phyloP scores from a whole-genome alignment of 192 early-diverging fungal species.

The Coemansia sp. region DNA sequence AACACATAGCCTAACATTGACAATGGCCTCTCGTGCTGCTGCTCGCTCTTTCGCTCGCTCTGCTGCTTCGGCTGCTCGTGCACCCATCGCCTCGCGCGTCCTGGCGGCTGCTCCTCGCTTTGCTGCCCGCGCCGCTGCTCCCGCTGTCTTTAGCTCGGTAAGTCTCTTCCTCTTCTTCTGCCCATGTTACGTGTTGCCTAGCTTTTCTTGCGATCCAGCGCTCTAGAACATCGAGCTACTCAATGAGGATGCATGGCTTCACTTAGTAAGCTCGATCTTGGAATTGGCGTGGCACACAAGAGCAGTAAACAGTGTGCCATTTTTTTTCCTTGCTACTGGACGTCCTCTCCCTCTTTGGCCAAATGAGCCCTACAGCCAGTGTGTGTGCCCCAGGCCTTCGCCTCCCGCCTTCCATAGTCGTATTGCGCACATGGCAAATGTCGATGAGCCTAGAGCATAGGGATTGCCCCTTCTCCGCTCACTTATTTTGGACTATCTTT shows the following conservation, averaged over 20 bases:
- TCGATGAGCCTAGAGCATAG: not conserved
- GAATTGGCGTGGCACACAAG: too few relatives aligned
- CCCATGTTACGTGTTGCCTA: not conserved
- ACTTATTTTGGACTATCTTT: not conserved
- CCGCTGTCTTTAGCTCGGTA: constrained; percentile 41
- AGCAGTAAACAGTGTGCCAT: too few relatives aligned
- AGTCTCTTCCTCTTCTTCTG: constrained; percentile 16
- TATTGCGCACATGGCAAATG: not conserved
- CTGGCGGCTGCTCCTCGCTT: constrained; percentile 55
- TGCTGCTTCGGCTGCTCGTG: constrained; percentile 44
- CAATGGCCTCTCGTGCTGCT: constrained; percentile 54
- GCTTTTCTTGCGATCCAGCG: not conserved
- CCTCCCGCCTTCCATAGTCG: too few relatives aligned
- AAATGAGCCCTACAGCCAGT: not conserved
- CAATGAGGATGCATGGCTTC: too few relatives aligned
- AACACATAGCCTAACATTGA: constrained; percentile 16
- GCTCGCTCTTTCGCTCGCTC: constrained; percentile 49
- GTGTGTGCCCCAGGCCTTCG: not conserved
- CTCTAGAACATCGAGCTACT: not conserved
- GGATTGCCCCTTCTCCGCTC: not conserved
- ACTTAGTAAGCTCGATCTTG: too few relatives aligned
- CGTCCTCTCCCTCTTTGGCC: not conserved
- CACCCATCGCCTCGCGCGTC: constrained; percentile 43
- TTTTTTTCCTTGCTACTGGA: not conserved
- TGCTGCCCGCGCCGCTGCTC: constrained; percentile 42